Evolutionary conservation across 83 land plant species (phyloP).

Genomic region (Picea mariana): DNA sequence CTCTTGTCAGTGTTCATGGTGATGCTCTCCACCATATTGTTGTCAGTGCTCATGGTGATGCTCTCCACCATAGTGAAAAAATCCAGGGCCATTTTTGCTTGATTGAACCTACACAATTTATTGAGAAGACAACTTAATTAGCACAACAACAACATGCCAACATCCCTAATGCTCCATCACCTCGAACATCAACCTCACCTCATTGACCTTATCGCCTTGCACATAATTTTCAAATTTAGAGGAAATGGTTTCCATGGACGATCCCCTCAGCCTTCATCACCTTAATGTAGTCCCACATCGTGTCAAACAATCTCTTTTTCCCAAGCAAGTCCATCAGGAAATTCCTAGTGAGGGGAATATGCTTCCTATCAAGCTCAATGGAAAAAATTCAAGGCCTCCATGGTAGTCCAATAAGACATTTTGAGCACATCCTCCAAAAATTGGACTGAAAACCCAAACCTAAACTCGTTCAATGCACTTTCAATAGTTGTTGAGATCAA

Average conservation of each 20-base stretch:
- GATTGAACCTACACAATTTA: conserved; percentile 23
- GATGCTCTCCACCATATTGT: conserved; percentile 17
- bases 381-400: too few species aligned
- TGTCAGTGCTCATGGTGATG: conserved; percentile 33
- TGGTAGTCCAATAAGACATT: too few species aligned
- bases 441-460: too few species aligned
- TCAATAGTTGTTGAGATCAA: too few species aligned
- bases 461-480: too few species aligned
- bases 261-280: conserved; percentile 37
- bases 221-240: conserved; percentile 23
- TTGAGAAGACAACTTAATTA: not conserved
- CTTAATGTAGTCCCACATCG: conserved; percentile 56
- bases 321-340: conserved; percentile 56
- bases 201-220: too few species aligned
- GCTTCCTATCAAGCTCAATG: not conserved
- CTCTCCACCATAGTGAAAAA: conserved; percentile 17
- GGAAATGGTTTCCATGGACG: conserved; percentile 41
- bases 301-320: conserved; percentile 43
- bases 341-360: conserved; percentile 44
- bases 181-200: too few species aligned
- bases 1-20: conserved; percentile 31
- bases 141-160: too few species aligned
- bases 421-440: too few species aligned
- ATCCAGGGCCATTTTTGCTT: conserved; percentile 17
- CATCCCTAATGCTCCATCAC: too few species aligned